Evolutionary conservation across 2,329 filamentous ascomycete genomes (phyloP).

Genomic region (Phialophora macrospora): DNA sequence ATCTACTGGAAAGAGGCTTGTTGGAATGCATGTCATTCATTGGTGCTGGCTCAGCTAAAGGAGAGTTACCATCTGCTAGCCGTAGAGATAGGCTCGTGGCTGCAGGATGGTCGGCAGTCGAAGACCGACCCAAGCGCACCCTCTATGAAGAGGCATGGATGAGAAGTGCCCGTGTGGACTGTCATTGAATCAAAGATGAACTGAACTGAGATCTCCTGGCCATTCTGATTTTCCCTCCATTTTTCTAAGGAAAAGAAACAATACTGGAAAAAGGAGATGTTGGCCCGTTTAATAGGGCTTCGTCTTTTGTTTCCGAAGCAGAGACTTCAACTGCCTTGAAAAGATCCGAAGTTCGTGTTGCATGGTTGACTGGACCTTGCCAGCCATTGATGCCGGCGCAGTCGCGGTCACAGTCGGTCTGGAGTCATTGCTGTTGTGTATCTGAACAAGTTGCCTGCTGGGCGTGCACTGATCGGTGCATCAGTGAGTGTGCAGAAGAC

Average conservation of each 20-base stretch:
- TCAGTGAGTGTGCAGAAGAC: neutral
- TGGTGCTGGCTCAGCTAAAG: constrained; percentile 28
- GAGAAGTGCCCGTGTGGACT: constrained; percentile 24
- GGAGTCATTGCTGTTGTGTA: neutral
- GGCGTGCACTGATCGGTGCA: constrained; percentile 1
- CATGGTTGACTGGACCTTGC: neutral
- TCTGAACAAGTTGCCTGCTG: neutral
- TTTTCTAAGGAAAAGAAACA: constrained; percentile 24
- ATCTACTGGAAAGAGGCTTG: constrained; percentile 14
- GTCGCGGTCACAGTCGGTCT: constrained; percentile 6
- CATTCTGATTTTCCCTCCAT: constrained; percentile 19
- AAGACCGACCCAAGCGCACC: constrained; percentile 33
- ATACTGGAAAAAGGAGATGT: constrained; percentile 12
- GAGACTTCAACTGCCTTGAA: constrained; percentile 39
- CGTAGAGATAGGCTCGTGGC: constrained; percentile 19
- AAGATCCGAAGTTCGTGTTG: constrained; percentile 8
- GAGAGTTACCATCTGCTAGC: constrained; percentile 32
- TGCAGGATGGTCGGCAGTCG: constrained; percentile 36
- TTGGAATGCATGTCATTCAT: constrained; percentile 24
- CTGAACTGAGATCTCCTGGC: neutral
- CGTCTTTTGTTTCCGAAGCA: constrained; percentile 39
- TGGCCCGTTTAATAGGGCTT: constrained; percentile 36
- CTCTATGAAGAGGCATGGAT: constrained; percentile 28
- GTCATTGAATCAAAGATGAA: constrained; percentile 19
- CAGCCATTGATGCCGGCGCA: neutral